Conservation (phyloP, 768 basidiomycete genomes). For the Pisolithus orientalis region DNA sequence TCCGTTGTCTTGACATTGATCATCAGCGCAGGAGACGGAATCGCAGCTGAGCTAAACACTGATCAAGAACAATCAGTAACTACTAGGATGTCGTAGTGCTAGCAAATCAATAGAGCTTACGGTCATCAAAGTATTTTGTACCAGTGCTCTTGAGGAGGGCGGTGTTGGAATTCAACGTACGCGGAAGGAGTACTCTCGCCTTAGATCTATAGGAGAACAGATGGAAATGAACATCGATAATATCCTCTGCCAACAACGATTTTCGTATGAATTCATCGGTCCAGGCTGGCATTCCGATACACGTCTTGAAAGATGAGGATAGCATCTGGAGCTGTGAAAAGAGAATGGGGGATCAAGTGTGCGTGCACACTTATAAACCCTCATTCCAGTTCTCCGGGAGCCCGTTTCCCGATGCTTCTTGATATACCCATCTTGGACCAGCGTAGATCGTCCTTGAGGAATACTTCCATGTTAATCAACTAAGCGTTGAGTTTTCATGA, state of each 20-base stretch:
- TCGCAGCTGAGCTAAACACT: constrained; percentile 13
- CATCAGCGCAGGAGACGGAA: constrained; percentile 8
- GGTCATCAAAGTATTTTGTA: constrained; percentile 22
- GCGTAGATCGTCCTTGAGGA: too few relatives aligned
- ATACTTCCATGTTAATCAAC: too few relatives aligned
- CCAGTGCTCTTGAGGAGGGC: constrained; percentile 14
- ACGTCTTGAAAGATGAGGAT: too few relatives aligned
- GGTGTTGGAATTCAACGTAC: constrained; percentile 23
- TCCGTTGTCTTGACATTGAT: constrained; percentile 10
- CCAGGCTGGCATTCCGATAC: neutral
- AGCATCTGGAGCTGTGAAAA: too few relatives aligned
- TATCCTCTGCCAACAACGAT: constrained; percentile 21
- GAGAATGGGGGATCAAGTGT: too few relatives aligned
- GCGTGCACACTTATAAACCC: too few relatives aligned
- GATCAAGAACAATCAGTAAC: neutral
- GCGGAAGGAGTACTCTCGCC: constrained; percentile 9
- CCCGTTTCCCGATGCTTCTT: too few relatives aligned
- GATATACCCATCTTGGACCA: too few relatives aligned
- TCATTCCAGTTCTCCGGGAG: too few relatives aligned
- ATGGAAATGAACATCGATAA: constrained; percentile 29
- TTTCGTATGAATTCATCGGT: constrained; percentile 16
- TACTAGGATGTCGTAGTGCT: neutral
- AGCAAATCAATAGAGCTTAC: constrained; percentile 10
- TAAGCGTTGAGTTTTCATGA: too few relatives aligned
- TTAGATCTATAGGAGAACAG: constrained; percentile 18